phyloP scores from a whole-genome alignment of 1,284 basidiomycete genomes.

The Cryptococcus deneoformans region DNA sequence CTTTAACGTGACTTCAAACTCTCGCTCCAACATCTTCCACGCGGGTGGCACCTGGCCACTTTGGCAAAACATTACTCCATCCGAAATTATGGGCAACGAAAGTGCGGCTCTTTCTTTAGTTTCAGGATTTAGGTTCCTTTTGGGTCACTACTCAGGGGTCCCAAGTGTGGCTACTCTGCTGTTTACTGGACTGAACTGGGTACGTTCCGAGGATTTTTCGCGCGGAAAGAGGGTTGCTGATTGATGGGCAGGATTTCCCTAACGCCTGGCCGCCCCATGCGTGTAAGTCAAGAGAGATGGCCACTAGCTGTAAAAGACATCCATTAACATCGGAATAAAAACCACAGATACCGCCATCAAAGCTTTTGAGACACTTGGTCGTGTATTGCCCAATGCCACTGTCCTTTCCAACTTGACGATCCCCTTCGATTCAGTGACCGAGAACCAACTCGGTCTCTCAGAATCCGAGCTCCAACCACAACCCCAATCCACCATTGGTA shows the following conservation, averaged over 20 bases:
- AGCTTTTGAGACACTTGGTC: constrained; percentile 59
- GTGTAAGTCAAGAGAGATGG: constrained; percentile 34
- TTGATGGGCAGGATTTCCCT: constrained; percentile 36
- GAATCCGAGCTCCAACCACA: constrained; percentile 69
- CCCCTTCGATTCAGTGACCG: constrained; percentile 66
- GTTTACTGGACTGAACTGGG: constrained; percentile 76
- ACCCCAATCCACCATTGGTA: constrained; percentile 53
- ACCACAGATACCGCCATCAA: constrained; percentile 63
- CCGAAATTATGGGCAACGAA: constrained; percentile 60
- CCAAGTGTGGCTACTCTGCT: constrained; percentile 65
- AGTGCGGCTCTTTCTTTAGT: constrained; percentile 66
- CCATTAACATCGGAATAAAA: not conserved
- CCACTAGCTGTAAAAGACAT: too few species aligned
- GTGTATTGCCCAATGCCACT: constrained; percentile 31
- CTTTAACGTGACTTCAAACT: constrained; percentile 62
- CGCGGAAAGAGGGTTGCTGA: constrained; percentile 2
- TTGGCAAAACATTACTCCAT: constrained; percentile 81
- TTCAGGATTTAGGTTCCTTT: constrained; percentile 66
- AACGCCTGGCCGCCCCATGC: constrained; percentile 70
- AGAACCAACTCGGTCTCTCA: constrained; percentile 67
- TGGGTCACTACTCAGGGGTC: constrained; percentile 82
- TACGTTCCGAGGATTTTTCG: constrained; percentile 56
- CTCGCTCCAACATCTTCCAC: constrained; percentile 63
- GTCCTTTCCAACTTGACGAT: constrained; percentile 39
- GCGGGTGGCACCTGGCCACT: constrained; percentile 77